Base-by-base conservation (phyloP, 768 basidiomycete species). In the Serpula lacrymans region DNA sequence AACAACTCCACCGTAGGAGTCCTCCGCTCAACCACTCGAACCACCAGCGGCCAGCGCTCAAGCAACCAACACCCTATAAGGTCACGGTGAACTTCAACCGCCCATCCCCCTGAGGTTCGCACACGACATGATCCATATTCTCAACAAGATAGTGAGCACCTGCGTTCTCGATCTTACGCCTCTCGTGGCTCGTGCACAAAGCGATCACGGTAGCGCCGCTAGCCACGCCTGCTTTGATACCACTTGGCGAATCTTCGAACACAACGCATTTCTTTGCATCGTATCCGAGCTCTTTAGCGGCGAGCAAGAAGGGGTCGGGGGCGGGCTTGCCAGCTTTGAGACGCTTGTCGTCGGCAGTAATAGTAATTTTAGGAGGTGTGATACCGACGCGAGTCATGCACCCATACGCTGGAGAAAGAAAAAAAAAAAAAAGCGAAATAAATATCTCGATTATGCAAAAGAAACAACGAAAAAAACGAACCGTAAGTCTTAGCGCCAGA, bases 311-410 rank as follows among this genome's bases (percentile, higher is more conserved):
- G 1, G 78, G 78, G 53, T 80, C 78, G 6, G 77, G 78, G 1
- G 77, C 75, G 21, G 78, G 78, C 58, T 80, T 80, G 17, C 78
- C 78, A 0, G 75, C 75, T 54, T 81, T 78, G 49, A 86, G 70
- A 24, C 83, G 78, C 50, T 80, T 77, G 68, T 86, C 82, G 56
- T 86, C 84, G 29, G 82, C 84, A 20, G 84, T 87, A 60, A 87
- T 82, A 21, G 82, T 85, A 28, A 85, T 75, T 33, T 66, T 59
- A 17, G 84, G 84, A 6, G 81, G 79, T 2, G 66, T 67, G 60
- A 86, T 85, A 10, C 81, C 82, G 21, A 82, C 83, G 33, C 82
- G 78, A 4, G 70, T 72, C 72, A 85, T 78, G 51, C 80, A 82
- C n/a, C 82, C 82, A 49, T 78, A 65, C 14, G 81, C 76, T 79